Base-by-base conservation (phyloP, 257 asterid genomes). In the Rehmannia glutinosa region DNA sequence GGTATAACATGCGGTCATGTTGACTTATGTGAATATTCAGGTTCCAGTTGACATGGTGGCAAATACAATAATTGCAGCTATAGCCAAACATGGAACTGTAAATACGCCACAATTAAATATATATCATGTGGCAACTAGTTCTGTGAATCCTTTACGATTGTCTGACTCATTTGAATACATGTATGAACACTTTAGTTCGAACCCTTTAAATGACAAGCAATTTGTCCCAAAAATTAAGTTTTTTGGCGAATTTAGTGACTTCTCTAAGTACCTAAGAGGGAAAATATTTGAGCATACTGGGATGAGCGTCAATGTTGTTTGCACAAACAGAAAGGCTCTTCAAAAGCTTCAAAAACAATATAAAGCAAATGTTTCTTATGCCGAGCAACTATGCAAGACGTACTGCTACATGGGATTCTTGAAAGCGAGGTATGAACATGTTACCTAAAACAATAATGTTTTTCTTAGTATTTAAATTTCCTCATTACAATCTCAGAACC, bases 51-150 rank as follows among this genome's bases (percentile, higher is more conserved):
- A n/a, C n/a, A n/a, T n/a, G n/a, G n/a, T n/a, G n/a, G n/a, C n/a
- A n/a, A n/a, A n/a, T n/a, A n/a, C 73, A 51, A 73, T 70, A 19
- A 47, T 73, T 47, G 74, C 74, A 2, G 74, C 78, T 3, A 47
- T 66, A 3, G 77, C 77, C 17, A 66, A 72, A 12, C 72, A 72
- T 35, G 77, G 77, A 57, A 8, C 3, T 16, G 30, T 30, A n/a
- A 12, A 57, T 12, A 32, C 5, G 20, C 21, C 53, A 58, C 42
- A 69, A 15, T 2, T 69, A 12, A 69, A 57, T 56, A 8, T 69
- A 0, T 69, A 69, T 32, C 74, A 69, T 57, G 17, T 69, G 24
- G 39, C 21, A 46, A 25, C 74, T 41, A 5, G 20, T 12, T 17
- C 1, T 32, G 8, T 20, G 27, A 69, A 69, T 9, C 60, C 68